A percentile compares a stretch with the other conserved stretches of the same genome.
phyloP scores from a whole-genome alignment of 768 basidiomycete species.

The Clathrus columnatus region DNA sequence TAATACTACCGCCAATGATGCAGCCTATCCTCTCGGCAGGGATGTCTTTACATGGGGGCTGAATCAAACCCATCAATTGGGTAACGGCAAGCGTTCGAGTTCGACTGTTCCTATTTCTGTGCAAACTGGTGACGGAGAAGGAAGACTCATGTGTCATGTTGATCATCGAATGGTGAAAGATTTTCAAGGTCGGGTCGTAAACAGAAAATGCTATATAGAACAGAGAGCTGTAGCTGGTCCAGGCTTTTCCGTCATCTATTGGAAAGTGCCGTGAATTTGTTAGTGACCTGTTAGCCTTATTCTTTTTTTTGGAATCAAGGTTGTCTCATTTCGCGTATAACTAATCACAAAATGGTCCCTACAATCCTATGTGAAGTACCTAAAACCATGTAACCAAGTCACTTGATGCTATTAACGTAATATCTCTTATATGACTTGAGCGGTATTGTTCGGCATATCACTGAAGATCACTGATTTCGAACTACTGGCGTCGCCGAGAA shows the following conservation, averaged over 20 bases:
- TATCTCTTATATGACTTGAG: not conserved
- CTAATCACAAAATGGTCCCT: not conserved
- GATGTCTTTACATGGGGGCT: constrained; percentile 70
- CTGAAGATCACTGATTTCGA: no score
- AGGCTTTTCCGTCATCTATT: constrained; percentile 59
- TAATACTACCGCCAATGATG: constrained; percentile 20
- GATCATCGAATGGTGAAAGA: constrained; percentile 49
- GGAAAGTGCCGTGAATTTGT: constrained; percentile 33
- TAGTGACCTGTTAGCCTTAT: no score
- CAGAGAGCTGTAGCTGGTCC: constrained; percentile 57
- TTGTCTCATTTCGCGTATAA: no score
- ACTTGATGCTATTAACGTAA: not conserved
- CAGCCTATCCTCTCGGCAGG: constrained; percentile 28
- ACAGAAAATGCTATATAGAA: constrained; percentile 50
- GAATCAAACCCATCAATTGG: constrained; percentile 67
- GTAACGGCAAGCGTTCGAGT: constrained; percentile 61
- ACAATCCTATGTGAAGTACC: no score
- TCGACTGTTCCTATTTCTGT: constrained; percentile 45
- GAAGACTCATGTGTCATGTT: constrained; percentile 49
- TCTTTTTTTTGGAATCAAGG: no score
- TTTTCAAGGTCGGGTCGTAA: constrained; percentile 51
- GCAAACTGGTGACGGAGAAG: constrained; percentile 35
- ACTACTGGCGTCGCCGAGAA: no score
- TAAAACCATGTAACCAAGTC: no score
- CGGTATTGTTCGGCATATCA: no score